Base-by-base conservation (phyloP, 306 rosid genomes). In the Cercis canadensis region DNA sequence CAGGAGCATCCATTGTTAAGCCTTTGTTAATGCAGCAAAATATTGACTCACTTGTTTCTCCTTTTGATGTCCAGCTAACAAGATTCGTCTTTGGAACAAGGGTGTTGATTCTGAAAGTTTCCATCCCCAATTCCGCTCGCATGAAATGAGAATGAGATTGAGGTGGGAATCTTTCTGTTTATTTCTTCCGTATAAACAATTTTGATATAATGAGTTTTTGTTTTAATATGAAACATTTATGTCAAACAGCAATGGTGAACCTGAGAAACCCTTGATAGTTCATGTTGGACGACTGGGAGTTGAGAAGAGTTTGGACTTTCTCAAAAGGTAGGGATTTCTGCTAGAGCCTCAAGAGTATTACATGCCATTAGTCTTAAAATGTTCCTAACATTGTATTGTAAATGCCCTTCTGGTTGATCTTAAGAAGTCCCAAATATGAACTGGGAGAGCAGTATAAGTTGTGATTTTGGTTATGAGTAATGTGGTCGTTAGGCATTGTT, bases 281-380 rank as follows among this genome's bases (percentile, higher is more conserved):
- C 99, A 95, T 73, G 97, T 95, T 52, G 99, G 99, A 76, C 82
- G 99, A 75, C 81, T 95, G 62, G 99, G 99, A 75, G 95, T 91
- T 18, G 99, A 95, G 86, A 95, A 95, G 89, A 95, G 97, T 70
- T 84, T 95, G 81, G 97, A 92, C 72, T 95, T 91, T 73, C 87
- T 89, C 63, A 94, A 86, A 80, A 83, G 97, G 99, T 94, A 77
- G 12, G 12, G 45, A 69, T 49, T 70, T 77, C 17, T 8, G 2
- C 43, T 37, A 0, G 43, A 8, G 43, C 1, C 43, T 2, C 6
- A 1, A 37, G 43, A 37, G 46, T 37, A 24, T 53, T 11, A 77
- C 67, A 19, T 32, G 34, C 45, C 40, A 4, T 64, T 33, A 46
- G 18, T 82, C 57, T 33, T 66, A 29, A 59, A 49, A 41, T 56